These are phyloP conservation scores for Cladorrhinum samala DNA, from an alignment of 495 filamentous ascomycete species.

Conservation along the genomic window DNA sequence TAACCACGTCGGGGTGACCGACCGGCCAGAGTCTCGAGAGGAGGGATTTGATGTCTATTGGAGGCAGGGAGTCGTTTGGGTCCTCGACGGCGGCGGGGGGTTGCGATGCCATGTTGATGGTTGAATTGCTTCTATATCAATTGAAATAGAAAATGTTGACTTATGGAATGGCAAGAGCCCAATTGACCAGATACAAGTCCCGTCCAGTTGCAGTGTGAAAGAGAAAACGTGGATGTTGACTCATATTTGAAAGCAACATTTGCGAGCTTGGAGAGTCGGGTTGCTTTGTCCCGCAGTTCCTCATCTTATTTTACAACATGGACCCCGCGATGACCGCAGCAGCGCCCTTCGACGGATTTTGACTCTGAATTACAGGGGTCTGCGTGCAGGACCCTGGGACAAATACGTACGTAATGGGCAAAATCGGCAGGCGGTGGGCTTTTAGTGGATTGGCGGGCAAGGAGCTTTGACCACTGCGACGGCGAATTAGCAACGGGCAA, in stretches of 20 bases:
- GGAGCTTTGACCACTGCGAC: background rate
- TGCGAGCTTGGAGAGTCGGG: background rate
- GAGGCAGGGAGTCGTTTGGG: slow-evolving; percentile 16
- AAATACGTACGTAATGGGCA: background rate
- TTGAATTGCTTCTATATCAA: background rate
- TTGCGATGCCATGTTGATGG: slow-evolving; percentile 2
- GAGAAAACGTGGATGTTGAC: slow-evolving; percentile 14
- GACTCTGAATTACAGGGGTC: slow-evolving; percentile 22
- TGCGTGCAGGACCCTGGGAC: background rate
- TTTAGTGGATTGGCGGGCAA: background rate
- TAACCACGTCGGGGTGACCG: slow-evolving; percentile 45
- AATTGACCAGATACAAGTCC: background rate
- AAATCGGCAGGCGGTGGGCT: slow-evolving; percentile 22
- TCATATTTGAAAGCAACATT: slow-evolving; percentile 15
- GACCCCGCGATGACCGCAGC: slow-evolving; percentile 21
- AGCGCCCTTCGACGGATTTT: slow-evolving; percentile 15
- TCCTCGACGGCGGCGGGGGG: slow-evolving; percentile 1
- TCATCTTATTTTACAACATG: background rate
- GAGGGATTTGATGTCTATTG: slow-evolving; percentile 69
- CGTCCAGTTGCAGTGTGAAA: background rate
- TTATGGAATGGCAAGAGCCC: slow-evolving; percentile 1
- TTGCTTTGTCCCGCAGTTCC: slow-evolving; percentile 10
- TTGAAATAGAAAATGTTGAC: background rate
- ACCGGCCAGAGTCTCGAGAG: slow-evolving; percentile 70
- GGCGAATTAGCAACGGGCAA: background rate